Evolutionary conservation across 2,329 filamentous ascomycete species (phyloP), one percentile per base, ranked within the genome.

Genomic region (Stagonosporopsis tanaceti): DNA sequence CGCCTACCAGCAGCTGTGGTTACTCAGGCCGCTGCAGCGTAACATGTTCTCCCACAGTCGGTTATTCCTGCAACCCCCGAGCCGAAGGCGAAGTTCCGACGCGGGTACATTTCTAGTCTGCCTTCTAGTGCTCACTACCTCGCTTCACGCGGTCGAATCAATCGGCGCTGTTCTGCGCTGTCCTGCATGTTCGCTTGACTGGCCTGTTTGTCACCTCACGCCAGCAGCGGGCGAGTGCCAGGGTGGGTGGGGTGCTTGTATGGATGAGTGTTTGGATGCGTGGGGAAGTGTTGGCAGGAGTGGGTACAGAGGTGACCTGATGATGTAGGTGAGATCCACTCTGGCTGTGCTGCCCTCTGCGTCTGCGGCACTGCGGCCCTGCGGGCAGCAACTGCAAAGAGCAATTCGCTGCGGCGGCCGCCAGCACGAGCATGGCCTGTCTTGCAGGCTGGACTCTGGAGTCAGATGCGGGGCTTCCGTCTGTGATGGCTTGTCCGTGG

Each of bases 21-120:
- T 68, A 62, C 68, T 66, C 65, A 65, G 63, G 67, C 64, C 63
- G 52, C 64, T 53, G 68, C 65, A 66, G 65, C 54, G 66, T 66
- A 68, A 68, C 65, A 47, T 53, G 62, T 59, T 68, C 47, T 44
- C 57, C 56, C 51, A 60, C 51, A 51, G 44, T 50, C 66, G 68
- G 67, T 50, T 65, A 65, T 58, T 64, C 54, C 56, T 74, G 64
- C 65, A 55, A 39, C 59, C 60, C 59, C 61, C 62, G 64, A 70
- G 61, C 64, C 65, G 65, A 67, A 60, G 50, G 61, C 58, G 27
- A 65, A 63, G 46, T 50, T 59, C 59, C 60, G 60, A 61, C 47
- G 57, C 62, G 54, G 55, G 56, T 47, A 47, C 42, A 61, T 58
- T 53, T 67, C 62, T 67, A 68, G 68, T 59, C 48, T 27, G 40